Percentiles rank a stretch among this genome's conserved stretches.
Evolutionary conservation across 208 protist species (phyloP).

Genomic region (Crithidia expoeki): DNA sequence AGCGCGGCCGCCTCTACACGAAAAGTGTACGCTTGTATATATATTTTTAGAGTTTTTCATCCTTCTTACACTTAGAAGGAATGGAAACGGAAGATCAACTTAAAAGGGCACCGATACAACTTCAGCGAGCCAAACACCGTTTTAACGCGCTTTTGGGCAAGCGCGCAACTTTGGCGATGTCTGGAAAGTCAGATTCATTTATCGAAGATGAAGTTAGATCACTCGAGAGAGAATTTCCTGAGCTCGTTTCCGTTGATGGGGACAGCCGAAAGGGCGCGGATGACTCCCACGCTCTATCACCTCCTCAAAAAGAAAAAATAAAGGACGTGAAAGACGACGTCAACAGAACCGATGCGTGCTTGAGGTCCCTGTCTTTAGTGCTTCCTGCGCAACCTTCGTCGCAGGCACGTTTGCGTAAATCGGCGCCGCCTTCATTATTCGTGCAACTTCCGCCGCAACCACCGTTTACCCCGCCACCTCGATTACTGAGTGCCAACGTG

Average conservation of each 20-base stretch:
- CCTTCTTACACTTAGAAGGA: too few species aligned
- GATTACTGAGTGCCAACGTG: background rate
- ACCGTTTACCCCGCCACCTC: background rate
- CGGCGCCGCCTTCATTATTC: conserved; percentile 1
- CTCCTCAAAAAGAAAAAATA: background rate
- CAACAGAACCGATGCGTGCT: background rate
- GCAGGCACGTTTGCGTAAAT: background rate
- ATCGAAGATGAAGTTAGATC: conserved; percentile 41
- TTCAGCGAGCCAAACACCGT: conserved; percentile 48
- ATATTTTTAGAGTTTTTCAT: too few species aligned
- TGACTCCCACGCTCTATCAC: background rate
- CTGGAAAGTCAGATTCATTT: conserved; percentile 31
- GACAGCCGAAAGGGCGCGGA: background rate
- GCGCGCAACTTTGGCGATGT: conserved; percentile 26
- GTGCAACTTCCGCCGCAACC: background rate
- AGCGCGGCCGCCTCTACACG: too few species aligned
- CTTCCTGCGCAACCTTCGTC: conserved; percentile 2
- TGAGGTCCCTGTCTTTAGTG: background rate
- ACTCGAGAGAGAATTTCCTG: conserved; percentile 48
- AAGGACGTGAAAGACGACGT: background rate
- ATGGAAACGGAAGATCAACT: conserved; percentile 1
- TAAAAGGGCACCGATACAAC: conserved; percentile 6
- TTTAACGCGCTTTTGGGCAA: conserved; percentile 65
- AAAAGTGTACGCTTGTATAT: too few species aligned
- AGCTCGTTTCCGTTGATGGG: background rate